Conservation (phyloP, 2,329 filamentous ascomycete species). For the Claviceps sp. region DNA sequence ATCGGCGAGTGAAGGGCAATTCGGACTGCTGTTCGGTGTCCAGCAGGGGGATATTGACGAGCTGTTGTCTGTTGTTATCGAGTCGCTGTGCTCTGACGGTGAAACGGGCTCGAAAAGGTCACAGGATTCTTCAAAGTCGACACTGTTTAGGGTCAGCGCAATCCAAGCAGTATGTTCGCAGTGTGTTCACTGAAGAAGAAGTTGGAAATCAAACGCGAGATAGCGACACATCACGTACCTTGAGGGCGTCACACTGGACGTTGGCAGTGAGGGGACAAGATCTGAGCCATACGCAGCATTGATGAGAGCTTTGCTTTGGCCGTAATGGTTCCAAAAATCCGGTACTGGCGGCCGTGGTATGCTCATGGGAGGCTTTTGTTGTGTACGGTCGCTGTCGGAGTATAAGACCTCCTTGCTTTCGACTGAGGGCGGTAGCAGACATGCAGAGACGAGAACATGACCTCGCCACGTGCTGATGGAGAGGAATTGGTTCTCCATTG, state of each 20-base stretch:
- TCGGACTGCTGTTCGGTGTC: not conserved
- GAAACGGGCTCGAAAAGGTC: not conserved
- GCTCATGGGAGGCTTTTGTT: not conserved
- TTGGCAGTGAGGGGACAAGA: not conserved
- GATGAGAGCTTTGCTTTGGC: not conserved
- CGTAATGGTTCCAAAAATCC: not conserved
- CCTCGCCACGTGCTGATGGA: not conserved
- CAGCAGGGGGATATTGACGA: not conserved
- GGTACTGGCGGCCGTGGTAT: not conserved
- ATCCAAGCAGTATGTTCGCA: not conserved
- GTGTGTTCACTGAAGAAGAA: not conserved
- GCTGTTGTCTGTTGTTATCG: not conserved
- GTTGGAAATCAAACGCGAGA: not conserved
- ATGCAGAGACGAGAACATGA: constrained; percentile 1
- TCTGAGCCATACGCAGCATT: not conserved
- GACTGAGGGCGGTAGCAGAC: not conserved
- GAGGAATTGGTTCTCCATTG: not conserved
- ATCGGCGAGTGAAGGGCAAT: not conserved
- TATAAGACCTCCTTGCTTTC: not conserved
- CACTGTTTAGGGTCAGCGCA: not conserved
- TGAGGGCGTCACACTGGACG: not conserved
- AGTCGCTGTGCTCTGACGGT: not conserved
- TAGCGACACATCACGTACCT: not conserved
- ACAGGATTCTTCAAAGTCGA: too few relatives aligned
- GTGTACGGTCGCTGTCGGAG: not conserved